Evolutionary conservation across 2,329 filamentous ascomycete species (phyloP), one percentile per base, ranked within the genome.

Genomic region (Ceratocystis huliohia): DNA sequence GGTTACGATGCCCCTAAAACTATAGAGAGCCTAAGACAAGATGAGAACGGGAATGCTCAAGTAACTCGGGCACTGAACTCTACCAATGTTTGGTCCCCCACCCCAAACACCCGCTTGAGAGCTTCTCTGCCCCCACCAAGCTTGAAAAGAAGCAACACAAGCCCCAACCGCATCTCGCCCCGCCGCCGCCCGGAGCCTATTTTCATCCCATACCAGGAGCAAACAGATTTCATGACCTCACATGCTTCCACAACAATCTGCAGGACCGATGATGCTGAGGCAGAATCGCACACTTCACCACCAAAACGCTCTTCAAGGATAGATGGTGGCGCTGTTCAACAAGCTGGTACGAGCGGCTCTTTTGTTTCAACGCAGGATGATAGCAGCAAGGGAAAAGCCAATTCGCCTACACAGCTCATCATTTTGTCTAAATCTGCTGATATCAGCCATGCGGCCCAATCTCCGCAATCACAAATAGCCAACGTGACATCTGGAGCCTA

Each of bases 141-240:
- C n/a, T 41, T 56, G 33, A 33, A 57, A 22, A 45, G 20, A 7
- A 59, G 13, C 2, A 59, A 10, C 10, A 33, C 56, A 17, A 59
- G 30, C 56, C 28, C 63, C 1, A 65, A 33, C 6, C 37, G 33
- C 5, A 50, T 33, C n/a, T 45, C 45, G 5, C n/a, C 50, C 25
- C 61, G 45, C 56, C 46, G 57, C 25, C 65, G 45, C 5, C 59
- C 65, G 2, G 45, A 64, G 25, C 45, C 64, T 25, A 65, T 65
- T 65, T 45, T 65, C 50, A 65, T 63, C 57, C 59, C 45, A 33
- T 22, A 13, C n/a, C 56, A 63, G 25, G 57, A 56, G 22, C 65
- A 44, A 46, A 8, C 5, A 15, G 22, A 37, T 13, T 10, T 3
- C 46, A 45, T 6, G 25, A 3, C 15, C 59, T 59, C 20, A 45